Conservation (phyloP, 352 stramenopile genomes). For the Blastocystis sp. region DNA sequence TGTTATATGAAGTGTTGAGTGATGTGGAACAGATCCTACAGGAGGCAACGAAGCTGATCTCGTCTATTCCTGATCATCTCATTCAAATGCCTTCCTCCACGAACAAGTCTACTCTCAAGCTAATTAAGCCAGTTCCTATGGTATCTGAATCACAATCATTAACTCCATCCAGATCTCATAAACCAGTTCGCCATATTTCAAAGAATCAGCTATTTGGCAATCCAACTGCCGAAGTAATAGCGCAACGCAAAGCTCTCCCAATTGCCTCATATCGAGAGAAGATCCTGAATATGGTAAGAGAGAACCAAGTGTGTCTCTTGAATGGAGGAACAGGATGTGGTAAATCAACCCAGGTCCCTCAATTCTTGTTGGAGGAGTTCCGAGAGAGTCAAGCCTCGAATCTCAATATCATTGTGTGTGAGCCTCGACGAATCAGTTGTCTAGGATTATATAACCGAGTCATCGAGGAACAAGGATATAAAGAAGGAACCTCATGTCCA, state of each 20-base stretch:
- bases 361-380: slow-evolving; percentile 87
- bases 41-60: not conserved
- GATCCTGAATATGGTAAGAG: slow-evolving; percentile 74
- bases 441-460: slow-evolving; percentile 86
- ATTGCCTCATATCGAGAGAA: slow-evolving; percentile 74
- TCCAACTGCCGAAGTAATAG: not conserved
- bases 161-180: not conserved
- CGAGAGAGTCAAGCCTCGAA: slow-evolving; percentile 72
- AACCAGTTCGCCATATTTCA: not conserved
- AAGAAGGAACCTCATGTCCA: slow-evolving; percentile 64
- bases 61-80: not conserved
- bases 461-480: slow-evolving; percentile 77
- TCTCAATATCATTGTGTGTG: slow-evolving; percentile 87
- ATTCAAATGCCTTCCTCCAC: not conserved
- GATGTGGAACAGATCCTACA: not conserved
- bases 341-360: slow-evolving; percentile 85
- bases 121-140: no score
- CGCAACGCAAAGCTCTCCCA: slow-evolving; percentile 68
- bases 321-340: slow-evolving; percentile 87
- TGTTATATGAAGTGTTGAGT: slow-evolving; percentile 42
- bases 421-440: slow-evolving; percentile 86
- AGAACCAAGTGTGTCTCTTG: slow-evolving; percentile 82
- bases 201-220: not conserved
- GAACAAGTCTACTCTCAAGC: not conserved
- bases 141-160: no score